Evolutionary conservation across 108 stramenopile genomes (phyloP).

Genomic region (Skeletonema potamos): DNA sequence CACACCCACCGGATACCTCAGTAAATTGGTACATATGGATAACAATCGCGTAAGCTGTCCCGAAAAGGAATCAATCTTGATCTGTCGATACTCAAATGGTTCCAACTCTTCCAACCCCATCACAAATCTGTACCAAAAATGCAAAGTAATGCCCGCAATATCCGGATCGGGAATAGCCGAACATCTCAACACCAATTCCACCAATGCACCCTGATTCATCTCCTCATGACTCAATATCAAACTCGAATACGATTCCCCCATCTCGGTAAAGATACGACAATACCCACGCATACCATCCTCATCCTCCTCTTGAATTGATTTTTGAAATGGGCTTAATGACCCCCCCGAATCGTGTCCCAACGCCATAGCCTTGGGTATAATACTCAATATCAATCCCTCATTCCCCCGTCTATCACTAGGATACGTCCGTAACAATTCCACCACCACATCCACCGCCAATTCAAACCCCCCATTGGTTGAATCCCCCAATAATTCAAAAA

Average conservation of each 20-base stretch:
- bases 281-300: slow-evolving; percentile 85
- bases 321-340: slow-evolving; percentile 21
- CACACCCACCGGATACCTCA: slow-evolving; percentile 70
- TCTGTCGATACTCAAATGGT: slow-evolving; percentile 79
- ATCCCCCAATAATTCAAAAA: slow-evolving; percentile 37
- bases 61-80: slow-evolving; percentile 73
- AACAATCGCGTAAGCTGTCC: slow-evolving; percentile 63
- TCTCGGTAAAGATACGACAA: slow-evolving; percentile 91
- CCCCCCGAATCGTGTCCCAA: slow-evolving; percentile 21
- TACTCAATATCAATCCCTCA: slow-evolving; percentile 58
- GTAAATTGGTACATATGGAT: slow-evolving; percentile 56
- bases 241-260: slow-evolving; percentile 94
- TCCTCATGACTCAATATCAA: slow-evolving; percentile 67
- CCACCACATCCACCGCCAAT: slow-evolving; percentile 82
- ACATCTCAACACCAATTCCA: slow-evolving; percentile 77
- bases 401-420: slow-evolving; percentile 56
- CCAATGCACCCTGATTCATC: slow-evolving; percentile 58
- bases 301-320: slow-evolving; percentile 59
- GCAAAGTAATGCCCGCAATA: slow-evolving; percentile 83
- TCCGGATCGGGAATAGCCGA: slow-evolving; percentile 70
- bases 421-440: slow-evolving; percentile 83
- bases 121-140: slow-evolving; percentile 93
- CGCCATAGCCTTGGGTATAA: slow-evolving; percentile 75
- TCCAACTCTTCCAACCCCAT: slow-evolving; percentile 74
- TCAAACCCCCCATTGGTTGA: slow-evolving; percentile 60